Evolutionary conservation across 768 basidiomycete genomes (phyloP).

Genomic region (Boletus pseudo-olivaceus): DNA sequence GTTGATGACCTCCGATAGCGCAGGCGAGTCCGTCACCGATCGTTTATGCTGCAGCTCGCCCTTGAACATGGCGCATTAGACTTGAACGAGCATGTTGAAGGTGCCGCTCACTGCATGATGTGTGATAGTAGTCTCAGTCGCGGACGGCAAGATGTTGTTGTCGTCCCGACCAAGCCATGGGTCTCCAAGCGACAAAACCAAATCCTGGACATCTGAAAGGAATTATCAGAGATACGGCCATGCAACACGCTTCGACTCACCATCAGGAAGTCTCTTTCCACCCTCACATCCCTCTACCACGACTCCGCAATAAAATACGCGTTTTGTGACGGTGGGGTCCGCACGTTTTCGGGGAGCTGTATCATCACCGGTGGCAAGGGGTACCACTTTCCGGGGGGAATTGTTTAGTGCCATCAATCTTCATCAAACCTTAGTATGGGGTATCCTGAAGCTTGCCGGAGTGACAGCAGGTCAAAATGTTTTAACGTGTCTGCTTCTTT

Average conservation of each 20-base stretch:
- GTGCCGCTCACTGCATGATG: slow-evolving; percentile 41
- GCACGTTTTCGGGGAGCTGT: slow-evolving; percentile 41
- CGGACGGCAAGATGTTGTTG: slow-evolving; percentile 43
- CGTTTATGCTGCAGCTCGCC: slow-evolving; percentile 43
- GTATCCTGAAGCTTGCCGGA: slow-evolving; percentile 2
- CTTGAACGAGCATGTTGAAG: neutral
- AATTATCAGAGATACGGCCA: slow-evolving; percentile 10
- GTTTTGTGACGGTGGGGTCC: slow-evolving; percentile 53
- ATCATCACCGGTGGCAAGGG: slow-evolving; percentile 69
- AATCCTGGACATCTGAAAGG: slow-evolving; percentile 67
- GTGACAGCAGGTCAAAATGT: neutral
- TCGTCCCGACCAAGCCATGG: slow-evolving; percentile 53
- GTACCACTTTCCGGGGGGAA: slow-evolving; percentile 72
- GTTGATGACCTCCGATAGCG: slow-evolving; percentile 70
- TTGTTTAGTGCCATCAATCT: slow-evolving; percentile 56
- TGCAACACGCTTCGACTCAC: slow-evolving; percentile 33
- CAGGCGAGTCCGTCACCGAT: slow-evolving; percentile 59
- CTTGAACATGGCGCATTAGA: slow-evolving; percentile 21
- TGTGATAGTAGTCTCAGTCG: slow-evolving; percentile 36
- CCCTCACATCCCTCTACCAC: slow-evolving; percentile 82
- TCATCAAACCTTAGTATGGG: slow-evolving; percentile 16
- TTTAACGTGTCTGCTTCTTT: neutral
- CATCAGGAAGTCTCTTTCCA: slow-evolving; percentile 64
- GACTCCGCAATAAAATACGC: slow-evolving; percentile 87
- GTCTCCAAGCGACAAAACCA: slow-evolving; percentile 74